Evolutionary conservation across 495 filamentous ascomycete genomes (phyloP), one percentile per base, ranked within the genome.

Genomic region (Corynascus novoguineensis): DNA sequence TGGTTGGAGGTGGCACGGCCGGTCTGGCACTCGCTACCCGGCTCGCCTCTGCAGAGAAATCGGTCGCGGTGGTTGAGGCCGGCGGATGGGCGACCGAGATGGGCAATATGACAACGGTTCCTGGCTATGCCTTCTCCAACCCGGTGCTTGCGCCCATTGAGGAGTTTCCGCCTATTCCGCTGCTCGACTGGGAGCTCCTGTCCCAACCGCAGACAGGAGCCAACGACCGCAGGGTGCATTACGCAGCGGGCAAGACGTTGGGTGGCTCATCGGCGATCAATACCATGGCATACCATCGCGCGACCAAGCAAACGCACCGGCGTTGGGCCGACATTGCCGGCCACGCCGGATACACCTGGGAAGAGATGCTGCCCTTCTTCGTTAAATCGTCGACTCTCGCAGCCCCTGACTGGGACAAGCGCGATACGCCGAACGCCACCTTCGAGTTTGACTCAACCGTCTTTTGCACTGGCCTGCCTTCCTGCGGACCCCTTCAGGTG

Each of bases 1-100:
- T 84, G 6, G 74, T 83, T 1, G 82, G 82, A 9, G 82, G 81
- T 29, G 82, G 82, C 3, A 84, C 71, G 0, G 76, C 76, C 0
- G 82, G 82, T 1, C 65, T 75, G 7, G 64, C 71, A 1, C 58
- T 84, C 2, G 82, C 80, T 5, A 70, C 70, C 1, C 69, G 82
- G 11, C 66, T 84, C 4, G 73, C 77, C 3, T 73, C 74, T 0
- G 51, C 66, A n/a, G 42, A 54, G 6, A n/a, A n/a, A n/a, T 63
- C 59, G 2, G 71, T 74, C 14, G 70, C 64, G 15, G 65, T 85
- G 6, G 65, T 86, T 14, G 83, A 86, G 67, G 82, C 83, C 4
- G 83, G 83, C 10, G 74, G 73, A 52, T 85, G 84, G 53, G 75
- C 85, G 60, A 38, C 71, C 5, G 71, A 75, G 62, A 68, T 74